Evolutionary conservation across 345 rosid species (phyloP).

Genomic region (Arabis hirsuta): DNA sequence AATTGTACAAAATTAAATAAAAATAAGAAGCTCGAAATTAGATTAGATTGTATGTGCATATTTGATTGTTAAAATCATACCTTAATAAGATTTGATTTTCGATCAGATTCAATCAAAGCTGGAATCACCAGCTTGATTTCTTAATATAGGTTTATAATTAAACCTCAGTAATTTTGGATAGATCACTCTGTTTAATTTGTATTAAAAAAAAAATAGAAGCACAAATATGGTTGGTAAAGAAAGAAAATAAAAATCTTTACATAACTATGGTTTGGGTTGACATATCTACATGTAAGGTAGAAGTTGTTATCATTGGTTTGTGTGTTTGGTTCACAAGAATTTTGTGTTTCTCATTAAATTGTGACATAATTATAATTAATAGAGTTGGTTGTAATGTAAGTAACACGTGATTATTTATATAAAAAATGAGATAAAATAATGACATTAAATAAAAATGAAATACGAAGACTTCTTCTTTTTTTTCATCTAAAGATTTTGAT

Average conservation of each 20-base stretch:
- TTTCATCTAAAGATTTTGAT: no score
- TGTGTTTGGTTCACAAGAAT: constrained; percentile 26
- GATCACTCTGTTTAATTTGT: not conserved
- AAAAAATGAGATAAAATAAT: no score
- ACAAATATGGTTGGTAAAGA: not conserved
- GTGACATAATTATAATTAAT: not conserved
- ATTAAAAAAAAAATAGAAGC: not conserved
- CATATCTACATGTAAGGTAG: not conserved
- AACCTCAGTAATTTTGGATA: not conserved
- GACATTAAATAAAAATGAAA: no score
- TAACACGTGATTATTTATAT: no score
- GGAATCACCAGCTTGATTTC: not conserved
- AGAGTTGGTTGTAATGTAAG: constrained; percentile 15
- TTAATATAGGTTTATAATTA: not conserved
- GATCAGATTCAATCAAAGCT: not conserved
- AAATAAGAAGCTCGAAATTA: not conserved
- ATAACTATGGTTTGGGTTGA: constrained; percentile 2
- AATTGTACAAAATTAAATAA: not conserved
- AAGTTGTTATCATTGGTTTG: constrained; percentile 4
- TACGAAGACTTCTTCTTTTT: no score
- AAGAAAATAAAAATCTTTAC: not conserved
- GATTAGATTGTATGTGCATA: no score
- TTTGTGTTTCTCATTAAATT: constrained; percentile 9
- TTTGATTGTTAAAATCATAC: not conserved
- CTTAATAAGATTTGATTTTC: not conserved